These are phyloP conservation scores for Coprinopsis sp. DNA, from an alignment of 768 basidiomycete species.

Conservation along the genomic window DNA sequence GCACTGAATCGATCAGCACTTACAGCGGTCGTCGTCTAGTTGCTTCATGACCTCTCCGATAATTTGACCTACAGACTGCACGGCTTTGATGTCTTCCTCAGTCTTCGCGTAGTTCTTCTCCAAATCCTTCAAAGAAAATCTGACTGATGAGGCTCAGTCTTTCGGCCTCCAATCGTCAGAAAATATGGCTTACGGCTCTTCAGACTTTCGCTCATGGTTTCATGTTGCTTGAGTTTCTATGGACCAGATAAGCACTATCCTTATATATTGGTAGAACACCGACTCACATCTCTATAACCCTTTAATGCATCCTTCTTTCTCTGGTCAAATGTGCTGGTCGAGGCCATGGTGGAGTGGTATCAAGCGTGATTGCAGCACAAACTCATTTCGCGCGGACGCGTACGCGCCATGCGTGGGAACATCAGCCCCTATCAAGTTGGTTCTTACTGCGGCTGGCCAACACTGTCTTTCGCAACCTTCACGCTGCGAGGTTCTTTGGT, in stretches of 20 bases:
- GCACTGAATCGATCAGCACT: conserved; percentile 24
- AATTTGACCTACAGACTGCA: conserved; percentile 98
- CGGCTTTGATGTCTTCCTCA: conserved; percentile 98
- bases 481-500: too few species aligned
- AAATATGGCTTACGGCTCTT: conserved; percentile 72
- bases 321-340: conserved; percentile 60
- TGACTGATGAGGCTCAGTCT: conserved; percentile 46
- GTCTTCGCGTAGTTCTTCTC: conserved; percentile 91
- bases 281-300: conserved; percentile 65
- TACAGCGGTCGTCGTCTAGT: conserved; percentile 95
- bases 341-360: conserved; percentile 23
- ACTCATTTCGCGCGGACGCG: conserved; percentile 5
- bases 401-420: too few species aligned
- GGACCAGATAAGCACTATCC: conserved; percentile 11
- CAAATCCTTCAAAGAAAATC: conserved; percentile 85
- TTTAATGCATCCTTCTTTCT: conserved; percentile 71
- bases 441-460: too few species aligned
- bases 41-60: conserved; percentile 99
- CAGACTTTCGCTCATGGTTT: conserved; percentile 77
- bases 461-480: too few species aligned
- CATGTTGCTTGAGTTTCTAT: conserved; percentile 94
- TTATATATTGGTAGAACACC: background rate
- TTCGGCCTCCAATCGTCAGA: background rate
- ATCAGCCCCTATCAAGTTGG: too few species aligned
- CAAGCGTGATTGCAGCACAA: background rate